A percentile compares a stretch with the other conserved stretches of the same genome.
Conservation (phyloP, 257 asterid species). For the Cinchona pubescens region DNA sequence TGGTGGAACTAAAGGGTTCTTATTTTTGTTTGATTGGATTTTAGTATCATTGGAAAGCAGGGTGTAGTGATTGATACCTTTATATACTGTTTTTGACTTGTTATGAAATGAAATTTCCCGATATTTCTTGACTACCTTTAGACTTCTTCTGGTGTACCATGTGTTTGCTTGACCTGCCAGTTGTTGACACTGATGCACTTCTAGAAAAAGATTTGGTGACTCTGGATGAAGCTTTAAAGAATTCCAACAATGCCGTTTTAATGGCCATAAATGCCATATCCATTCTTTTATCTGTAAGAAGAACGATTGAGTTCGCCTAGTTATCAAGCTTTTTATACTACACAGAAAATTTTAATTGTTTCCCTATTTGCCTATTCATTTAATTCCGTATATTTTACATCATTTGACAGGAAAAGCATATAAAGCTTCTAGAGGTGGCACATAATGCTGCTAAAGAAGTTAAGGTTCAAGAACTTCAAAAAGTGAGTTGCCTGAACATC, state of each 20-base stretch:
- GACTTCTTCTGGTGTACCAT: conserved; percentile 1
- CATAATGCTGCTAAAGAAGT: conserved; percentile 47
- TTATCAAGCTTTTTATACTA: conserved; percentile 12
- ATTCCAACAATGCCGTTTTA: conserved; percentile 74
- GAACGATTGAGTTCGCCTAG: conserved; percentile 13
- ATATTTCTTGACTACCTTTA: conserved; percentile 1
- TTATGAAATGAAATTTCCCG: background rate
- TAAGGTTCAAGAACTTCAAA: conserved; percentile 50
- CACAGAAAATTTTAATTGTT: conserved; percentile 14
- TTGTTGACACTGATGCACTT: conserved; percentile 84
- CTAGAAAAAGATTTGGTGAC: conserved; percentile 85
- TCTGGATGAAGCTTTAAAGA: conserved; percentile 85
- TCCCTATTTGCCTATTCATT: conserved; percentile 15
- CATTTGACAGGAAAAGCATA: conserved; percentile 58
- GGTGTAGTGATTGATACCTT: too few relatives aligned
- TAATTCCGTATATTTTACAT: conserved; percentile 16
- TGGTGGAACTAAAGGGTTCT: background rate
- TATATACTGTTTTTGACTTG: background rate
- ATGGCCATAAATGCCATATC: conserved; percentile 89
- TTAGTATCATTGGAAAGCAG: background rate
- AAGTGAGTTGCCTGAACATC: conserved; percentile 40
- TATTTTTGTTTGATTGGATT: background rate
- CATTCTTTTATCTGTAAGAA: conserved; percentile 66
- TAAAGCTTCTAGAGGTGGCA: conserved; percentile 48
- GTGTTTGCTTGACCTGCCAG: conserved; percentile 42